These are phyloP conservation scores for Diospyros kaki DNA, from an alignment of 148 eudicot genomes.

Conservation along the genomic window DNA sequence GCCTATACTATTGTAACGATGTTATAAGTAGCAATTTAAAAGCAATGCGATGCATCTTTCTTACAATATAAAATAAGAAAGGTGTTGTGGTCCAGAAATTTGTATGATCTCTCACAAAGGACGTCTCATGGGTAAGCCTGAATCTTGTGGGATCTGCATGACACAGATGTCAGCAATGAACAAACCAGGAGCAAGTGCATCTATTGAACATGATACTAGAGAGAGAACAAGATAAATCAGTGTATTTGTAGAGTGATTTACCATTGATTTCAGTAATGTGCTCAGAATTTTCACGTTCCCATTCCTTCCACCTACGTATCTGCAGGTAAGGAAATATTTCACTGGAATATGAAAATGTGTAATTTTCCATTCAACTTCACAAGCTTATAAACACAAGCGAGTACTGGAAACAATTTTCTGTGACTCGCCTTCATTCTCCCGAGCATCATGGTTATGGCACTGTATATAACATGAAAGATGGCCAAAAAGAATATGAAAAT, in stretches of 20 bases:
- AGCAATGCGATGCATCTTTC: constrained; percentile 15
- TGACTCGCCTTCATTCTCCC: constrained; percentile 71
- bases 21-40: not conserved
- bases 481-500: constrained; percentile 96
- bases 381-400: not conserved
- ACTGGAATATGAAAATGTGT: not conserved
- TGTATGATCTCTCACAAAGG: constrained; percentile 67
- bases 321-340: constrained; percentile 16
- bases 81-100: constrained; percentile 55
- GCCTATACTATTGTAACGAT: too few species aligned
- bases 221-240: not conserved
- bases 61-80: constrained; percentile 55
- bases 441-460: constrained; percentile 76
- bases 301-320: constrained; percentile 87
- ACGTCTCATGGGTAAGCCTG: constrained; percentile 80
- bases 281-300: constrained; percentile 50
- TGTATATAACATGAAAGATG: constrained; percentile 72
- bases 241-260: constrained; percentile 9
- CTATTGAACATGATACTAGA: not conserved
- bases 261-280: constrained; percentile 24
- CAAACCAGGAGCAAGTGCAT: not conserved
- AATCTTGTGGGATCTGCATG: constrained; percentile 57
- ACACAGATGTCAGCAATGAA: constrained; percentile 3
- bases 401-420: not conserved
- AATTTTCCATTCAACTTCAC: not conserved